Evolutionary conservation across 768 basidiomycete species (phyloP).

Genomic region (Tylopilus sp.): DNA sequence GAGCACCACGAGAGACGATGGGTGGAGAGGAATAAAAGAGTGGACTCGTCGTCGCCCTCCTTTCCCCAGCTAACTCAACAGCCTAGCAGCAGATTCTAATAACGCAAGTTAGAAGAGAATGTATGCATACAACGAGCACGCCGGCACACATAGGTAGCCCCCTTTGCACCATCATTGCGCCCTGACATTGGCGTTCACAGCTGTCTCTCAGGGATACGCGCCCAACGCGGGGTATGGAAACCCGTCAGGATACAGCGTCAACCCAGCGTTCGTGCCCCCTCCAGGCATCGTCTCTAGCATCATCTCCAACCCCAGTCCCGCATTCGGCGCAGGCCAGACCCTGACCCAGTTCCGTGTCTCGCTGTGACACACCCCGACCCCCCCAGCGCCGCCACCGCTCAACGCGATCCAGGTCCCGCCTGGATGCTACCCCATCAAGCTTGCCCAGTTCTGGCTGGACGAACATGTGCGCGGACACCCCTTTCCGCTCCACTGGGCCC

Average conservation of each 20-base stretch:
- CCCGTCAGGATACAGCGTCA: background rate
- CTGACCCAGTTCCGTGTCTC: too few relatives aligned
- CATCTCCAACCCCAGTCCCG: background rate
- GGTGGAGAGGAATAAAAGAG: too few relatives aligned
- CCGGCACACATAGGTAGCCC: conserved; percentile 1
- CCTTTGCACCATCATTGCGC: background rate
- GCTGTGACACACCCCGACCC: background rate
- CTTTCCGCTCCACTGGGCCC: conserved; percentile 26
- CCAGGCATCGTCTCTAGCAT: background rate
- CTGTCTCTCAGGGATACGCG: background rate
- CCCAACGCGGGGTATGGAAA: background rate
- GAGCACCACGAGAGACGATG: too few relatives aligned
- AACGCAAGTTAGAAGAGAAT: too few relatives aligned
- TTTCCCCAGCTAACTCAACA: too few relatives aligned
- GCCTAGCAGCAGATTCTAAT: too few relatives aligned
- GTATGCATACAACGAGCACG: conserved; percentile 2
- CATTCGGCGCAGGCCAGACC: background rate
- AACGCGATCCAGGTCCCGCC: conserved; percentile 15
- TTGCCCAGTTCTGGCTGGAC: conserved; percentile 30
- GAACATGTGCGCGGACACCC: conserved; percentile 9
- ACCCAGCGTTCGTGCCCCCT: background rate
- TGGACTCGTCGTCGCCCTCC: too few relatives aligned
- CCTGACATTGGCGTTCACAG: background rate
- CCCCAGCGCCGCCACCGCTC: conserved; percentile 3
- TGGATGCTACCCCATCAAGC: conserved; percentile 21